Base-by-base conservation (phyloP, 2,329 filamentous ascomycete species). In the Claviceps arundinis region DNA sequence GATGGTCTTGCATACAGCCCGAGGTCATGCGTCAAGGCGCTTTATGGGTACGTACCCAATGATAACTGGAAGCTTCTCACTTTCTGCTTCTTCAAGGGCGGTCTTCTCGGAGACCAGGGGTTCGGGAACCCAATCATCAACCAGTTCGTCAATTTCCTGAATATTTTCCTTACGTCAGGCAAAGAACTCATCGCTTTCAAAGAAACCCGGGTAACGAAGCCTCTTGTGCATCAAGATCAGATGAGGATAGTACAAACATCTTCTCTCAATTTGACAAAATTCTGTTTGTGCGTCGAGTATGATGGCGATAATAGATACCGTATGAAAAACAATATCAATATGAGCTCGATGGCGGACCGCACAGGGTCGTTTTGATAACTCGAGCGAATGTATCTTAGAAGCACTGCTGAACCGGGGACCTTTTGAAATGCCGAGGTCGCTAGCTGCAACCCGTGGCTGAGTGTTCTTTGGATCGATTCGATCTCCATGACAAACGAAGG, bases 341-440 rank as follows among this genome's bases (percentile, higher is more conserved):
- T 83, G 49, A 98, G 75, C 70, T 98, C 93, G 59, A 98, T 88
- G 41, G 88, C 89, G 50, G 89, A 95, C 51, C 94, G 85, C 52
- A 97, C 82, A 9, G 93, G 93, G 62, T 98, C 93, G 65, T 98
- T 86, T 72, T 98, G 93, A 73, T 98, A 97, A 66, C 89, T 95
- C 53, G 89, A 95, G 68, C 88, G 88, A 65, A 98, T 89, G 70
- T 98, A 98, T 56, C 93, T 87, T 60, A 95, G 80, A 62, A 97
- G 76, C 60, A 98, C 95, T 43, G 91, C 87, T 34, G 91, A 97
- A 50, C 93, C 93, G 34, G 93, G 94, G 41, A 98, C 79, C 63
- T 86, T 88, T 63, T 96, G 90, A 65, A 98, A 94, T 53, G 83
- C 77, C 54, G 80, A 72, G 50, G 74, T 73, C 24, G 77, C 72